Evolutionary conservation across 169 alveolate genomes (phyloP).

Genomic region (Eimeria brunetti): DNA sequence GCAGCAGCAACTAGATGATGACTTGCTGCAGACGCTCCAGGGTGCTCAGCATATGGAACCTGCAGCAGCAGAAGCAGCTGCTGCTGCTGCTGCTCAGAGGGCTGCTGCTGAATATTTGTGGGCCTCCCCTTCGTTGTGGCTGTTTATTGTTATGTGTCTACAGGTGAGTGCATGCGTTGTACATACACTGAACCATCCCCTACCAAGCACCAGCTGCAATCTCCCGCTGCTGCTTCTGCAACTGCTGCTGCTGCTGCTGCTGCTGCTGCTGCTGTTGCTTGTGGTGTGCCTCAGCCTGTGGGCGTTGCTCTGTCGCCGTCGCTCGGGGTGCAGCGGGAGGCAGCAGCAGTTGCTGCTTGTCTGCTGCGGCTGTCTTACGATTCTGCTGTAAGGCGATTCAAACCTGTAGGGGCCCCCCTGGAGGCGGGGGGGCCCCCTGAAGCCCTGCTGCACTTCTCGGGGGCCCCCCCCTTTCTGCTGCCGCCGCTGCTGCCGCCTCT

Average conservation of each 20-base stretch:
- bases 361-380: constrained; percentile 55
- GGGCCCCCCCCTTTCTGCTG: constrained; percentile 34
- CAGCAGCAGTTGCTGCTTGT: constrained; percentile 47
- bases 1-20: constrained; percentile 61
- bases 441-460: neutral
- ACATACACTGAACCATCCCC: neutral
- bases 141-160: constrained; percentile 31
- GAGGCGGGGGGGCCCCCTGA: constrained; percentile 7
- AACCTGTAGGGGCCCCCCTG: neutral
- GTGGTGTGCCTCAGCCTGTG: constrained; percentile 21
- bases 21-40: constrained; percentile 62
- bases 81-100: neutral
- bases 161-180: constrained; percentile 16
- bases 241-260: neutral
- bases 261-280: constrained; percentile 35
- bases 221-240: neutral
- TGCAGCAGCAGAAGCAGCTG: constrained; percentile 43
- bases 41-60: constrained; percentile 16
- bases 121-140: constrained; percentile 43
- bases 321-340: constrained; percentile 35
- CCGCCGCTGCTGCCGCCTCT: constrained; percentile 70
- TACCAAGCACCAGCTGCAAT: neutral
- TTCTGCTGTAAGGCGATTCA: neutral
- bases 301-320: neutral
- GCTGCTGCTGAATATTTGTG: constrained; percentile 50